A percentile compares a stretch with the other conserved stretches of the same genome.
phyloP scores from a whole-genome alignment of 257 asterid species.

The Solanum neorickii region DNA sequence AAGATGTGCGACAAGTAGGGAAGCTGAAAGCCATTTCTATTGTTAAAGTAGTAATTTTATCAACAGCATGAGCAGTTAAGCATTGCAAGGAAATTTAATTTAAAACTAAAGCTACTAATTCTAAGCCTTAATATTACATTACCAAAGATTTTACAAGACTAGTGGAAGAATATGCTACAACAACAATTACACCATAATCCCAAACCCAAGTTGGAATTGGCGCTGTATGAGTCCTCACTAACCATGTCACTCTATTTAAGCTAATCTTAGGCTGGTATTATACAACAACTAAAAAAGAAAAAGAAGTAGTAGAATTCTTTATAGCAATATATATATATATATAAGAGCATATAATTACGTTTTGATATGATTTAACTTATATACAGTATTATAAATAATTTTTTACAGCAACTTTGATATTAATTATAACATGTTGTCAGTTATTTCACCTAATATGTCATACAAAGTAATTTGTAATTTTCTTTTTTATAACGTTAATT shows the following conservation, averaged over 20 bases:
- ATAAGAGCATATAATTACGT: neutral
- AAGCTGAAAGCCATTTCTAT: neutral
- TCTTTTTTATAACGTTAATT: neutral
- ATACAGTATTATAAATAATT: neutral
- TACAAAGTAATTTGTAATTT: neutral
- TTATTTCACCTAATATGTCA: too few species aligned
- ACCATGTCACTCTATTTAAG: neutral
- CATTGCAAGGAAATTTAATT: neutral
- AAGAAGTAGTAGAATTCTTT: neutral
- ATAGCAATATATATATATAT: too few species aligned
- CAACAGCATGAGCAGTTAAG: neutral
- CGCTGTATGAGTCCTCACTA: neutral
- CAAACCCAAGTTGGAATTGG: neutral
- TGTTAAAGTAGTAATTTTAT: neutral
- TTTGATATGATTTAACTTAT: neutral
- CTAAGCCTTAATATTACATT: neutral
- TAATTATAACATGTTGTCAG: neutral
- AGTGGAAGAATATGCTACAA: neutral
- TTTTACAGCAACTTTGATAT: neutral
- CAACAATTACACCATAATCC: neutral
- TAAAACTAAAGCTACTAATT: neutral
- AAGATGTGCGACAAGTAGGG: neutral
- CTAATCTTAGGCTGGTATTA: neutral
- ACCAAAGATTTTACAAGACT: neutral
- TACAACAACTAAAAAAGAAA: neutral